These are phyloP conservation scores for Astrocystis sublimbata DNA, from an alignment of 495 filamentous ascomycete species.

Conservation along the genomic window DNA sequence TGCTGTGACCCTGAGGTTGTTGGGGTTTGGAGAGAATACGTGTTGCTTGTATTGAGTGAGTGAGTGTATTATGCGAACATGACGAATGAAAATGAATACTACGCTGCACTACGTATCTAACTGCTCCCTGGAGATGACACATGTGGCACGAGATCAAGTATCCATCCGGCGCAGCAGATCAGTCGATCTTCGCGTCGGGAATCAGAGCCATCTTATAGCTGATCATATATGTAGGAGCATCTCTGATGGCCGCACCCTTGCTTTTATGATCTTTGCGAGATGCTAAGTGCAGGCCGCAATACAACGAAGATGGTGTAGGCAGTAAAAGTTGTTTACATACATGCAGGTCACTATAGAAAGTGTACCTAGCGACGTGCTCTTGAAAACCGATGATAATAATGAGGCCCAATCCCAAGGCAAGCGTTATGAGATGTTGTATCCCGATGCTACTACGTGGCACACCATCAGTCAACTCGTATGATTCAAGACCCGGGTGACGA, in stretches of 20 bases:
- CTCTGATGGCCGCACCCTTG: background rate
- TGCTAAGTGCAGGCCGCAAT: background rate
- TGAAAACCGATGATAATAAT: no score
- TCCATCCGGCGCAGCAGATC: background rate
- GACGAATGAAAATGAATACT: background rate
- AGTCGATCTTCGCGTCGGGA: background rate
- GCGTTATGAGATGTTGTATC: no score
- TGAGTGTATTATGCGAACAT: background rate
- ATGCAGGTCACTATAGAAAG: background rate
- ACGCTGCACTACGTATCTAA: background rate
- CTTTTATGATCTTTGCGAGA: background rate
- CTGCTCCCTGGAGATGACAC: background rate
- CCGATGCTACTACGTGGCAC: no score
- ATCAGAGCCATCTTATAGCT: background rate
- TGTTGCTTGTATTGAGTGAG: background rate
- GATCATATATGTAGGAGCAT: slow-evolving; percentile 2
- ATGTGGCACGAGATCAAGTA: no score
- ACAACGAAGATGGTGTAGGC: background rate
- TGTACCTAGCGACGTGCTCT: background rate
- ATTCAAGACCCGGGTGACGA: no score
- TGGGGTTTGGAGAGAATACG: background rate
- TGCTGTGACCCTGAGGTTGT: background rate
- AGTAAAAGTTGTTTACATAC: background rate
- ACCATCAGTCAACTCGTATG: no score
- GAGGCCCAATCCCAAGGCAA: no score